Conservation (phyloP, 257 asterid genomes). For the Solanum arcanum region DNA sequence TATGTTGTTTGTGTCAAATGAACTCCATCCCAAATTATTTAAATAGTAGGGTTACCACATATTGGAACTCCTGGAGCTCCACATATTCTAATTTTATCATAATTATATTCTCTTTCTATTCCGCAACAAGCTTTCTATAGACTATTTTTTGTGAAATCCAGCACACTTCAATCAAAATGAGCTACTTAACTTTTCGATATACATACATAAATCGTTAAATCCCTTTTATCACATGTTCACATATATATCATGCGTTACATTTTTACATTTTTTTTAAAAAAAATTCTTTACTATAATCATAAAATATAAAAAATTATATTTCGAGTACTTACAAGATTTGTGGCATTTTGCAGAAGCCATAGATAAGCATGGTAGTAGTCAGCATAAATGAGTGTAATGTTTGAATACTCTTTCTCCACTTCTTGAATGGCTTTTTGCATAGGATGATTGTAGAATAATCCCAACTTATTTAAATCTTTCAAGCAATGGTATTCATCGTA, state of each 20-base stretch:
- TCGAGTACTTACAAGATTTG: too few species aligned
- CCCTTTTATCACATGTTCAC: too few species aligned
- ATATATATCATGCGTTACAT: too few species aligned
- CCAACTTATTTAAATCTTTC: slow-evolving; percentile 7
- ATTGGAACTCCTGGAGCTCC: slow-evolving; percentile 7
- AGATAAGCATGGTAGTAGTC: too few species aligned
- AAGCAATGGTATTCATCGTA: slow-evolving; percentile 10
- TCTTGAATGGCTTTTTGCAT: slow-evolving; percentile 7
- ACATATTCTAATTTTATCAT: neutral
- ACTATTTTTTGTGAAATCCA: slow-evolving; percentile 1
- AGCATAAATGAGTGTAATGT: neutral
- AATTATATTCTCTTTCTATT: slow-evolving; percentile 13
- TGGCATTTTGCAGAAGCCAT: neutral
- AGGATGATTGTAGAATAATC: slow-evolving; percentile 2
- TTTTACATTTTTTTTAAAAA: too few species aligned
- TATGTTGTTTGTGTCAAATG: slow-evolving; percentile 19
- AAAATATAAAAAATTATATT: too few species aligned
- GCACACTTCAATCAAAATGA: neutral
- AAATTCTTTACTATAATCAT: too few species aligned
- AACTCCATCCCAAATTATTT: slow-evolving; percentile 20
- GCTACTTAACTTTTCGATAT: neutral
- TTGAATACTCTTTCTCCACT: neutral
- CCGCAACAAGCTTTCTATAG: slow-evolving; percentile 16
- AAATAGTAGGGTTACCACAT: neutral
- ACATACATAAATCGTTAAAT: too few species aligned